These are phyloP conservation scores for Termitomyces sp. DNA, from an alignment of 768 basidiomycete species.

Conservation along the genomic window DNA sequence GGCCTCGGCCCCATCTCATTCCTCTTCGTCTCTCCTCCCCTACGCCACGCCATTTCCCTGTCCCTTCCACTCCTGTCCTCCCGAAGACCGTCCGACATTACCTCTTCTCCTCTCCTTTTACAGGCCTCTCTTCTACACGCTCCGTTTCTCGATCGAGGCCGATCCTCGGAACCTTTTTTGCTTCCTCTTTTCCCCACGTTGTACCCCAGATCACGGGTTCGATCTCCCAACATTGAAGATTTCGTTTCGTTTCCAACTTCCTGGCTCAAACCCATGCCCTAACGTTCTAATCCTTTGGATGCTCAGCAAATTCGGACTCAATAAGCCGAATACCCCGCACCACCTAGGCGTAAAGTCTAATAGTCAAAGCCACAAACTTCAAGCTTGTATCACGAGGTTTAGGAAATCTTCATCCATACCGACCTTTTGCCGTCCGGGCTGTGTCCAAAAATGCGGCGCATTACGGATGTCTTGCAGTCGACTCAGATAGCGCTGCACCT, in stretches of 20 bases:
- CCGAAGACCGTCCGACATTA: conserved; percentile 17
- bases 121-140: conserved; percentile 16
- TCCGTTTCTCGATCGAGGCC: conserved; percentile 13
- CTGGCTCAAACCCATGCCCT: neutral
- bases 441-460: neutral
- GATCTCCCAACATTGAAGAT: neutral
- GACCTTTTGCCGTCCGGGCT: conserved; percentile 3
- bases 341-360: neutral
- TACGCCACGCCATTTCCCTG: neutral
- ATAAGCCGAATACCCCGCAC: neutral
- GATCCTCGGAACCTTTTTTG: conserved; percentile 22
- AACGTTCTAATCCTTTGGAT: neutral
- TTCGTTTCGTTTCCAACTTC: neutral
- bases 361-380: neutral
- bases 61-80: neutral
- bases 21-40: neutral
- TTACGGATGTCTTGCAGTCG: neutral
- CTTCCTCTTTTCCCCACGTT: conserved; percentile 13
- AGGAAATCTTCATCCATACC: neutral
- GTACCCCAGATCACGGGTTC: conserved; percentile 21
- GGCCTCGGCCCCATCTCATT: too few relatives aligned
- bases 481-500: neutral
- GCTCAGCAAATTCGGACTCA: neutral
- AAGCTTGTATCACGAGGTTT: neutral
- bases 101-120: conserved; percentile 11